Evolutionary conservation across 108 stramenopile genomes (phyloP), one percentile per base, ranked within the genome.

Genomic region (Nitzschia putrida): DNA sequence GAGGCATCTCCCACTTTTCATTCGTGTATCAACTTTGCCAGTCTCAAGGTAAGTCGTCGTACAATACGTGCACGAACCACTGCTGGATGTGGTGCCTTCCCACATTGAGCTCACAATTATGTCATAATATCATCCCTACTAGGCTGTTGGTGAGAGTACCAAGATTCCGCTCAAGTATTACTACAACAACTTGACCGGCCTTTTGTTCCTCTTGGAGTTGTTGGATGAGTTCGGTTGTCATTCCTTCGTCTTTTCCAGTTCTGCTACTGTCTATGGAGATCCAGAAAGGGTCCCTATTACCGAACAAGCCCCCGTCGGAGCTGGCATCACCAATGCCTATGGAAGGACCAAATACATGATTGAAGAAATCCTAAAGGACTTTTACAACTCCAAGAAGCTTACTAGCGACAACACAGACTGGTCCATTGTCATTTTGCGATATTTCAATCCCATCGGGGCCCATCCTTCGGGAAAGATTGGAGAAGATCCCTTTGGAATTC

Each of bases 331-430:
- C 49, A 99, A 99, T 80, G 95, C 98, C 53, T 99, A 99, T 73
- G 99, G 99, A 20, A 68, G 97, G 53, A 98, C 99, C 38, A 99
- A 99, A 80, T 96, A 94, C 73, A 96, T 99, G 93, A 90, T 99
- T 76, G 99, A 99, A 63, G 97, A 97, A 73, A 96, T 99, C 68
- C 80, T 99, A 43, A 72, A 76, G 14, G 98, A 99, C 69, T 95
- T 95, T 74, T 89, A 92, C 73, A 75, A 79, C 8, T 87, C 87
- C 24, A 74, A 74, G 23, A 75, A 79, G 13, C 45, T 85, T 47
- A 69, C 66, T 8, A 59, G 53, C 12, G 40, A 12, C 6, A 54
- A 71, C 21, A 80, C 68, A 6, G 83, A 89, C 58, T 95, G 93
- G 94, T 80, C 80, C 22, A 75, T 97, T n/a, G 77, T 80, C 22